Percentiles rank a stretch among this genome's conserved stretches.
Evolutionary conservation across 176 grass and related monocot species (phyloP).

Genomic region (Ensete ventricosum): DNA sequence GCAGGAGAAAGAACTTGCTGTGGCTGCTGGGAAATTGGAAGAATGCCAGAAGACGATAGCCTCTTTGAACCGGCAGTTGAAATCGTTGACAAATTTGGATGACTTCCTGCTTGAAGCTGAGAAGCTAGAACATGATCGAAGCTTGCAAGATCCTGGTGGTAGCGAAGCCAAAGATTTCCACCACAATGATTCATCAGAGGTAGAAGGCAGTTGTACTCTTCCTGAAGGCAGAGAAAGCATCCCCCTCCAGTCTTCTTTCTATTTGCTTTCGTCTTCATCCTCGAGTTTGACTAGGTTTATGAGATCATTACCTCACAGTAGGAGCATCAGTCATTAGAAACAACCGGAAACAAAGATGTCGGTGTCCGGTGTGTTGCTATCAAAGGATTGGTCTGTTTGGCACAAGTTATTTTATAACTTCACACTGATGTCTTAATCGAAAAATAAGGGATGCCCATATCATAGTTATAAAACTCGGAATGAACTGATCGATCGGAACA

Average conservation of each 20-base stretch:
- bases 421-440: too few species aligned
- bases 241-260: conserved; percentile 10
- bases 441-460: too few species aligned
- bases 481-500: too few species aligned
- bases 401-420: too few species aligned
- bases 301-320: not conserved
- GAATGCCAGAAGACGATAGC: conserved; percentile 96
- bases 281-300: conserved; percentile 26
- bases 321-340: not conserved
- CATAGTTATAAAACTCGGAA: too few species aligned
- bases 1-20: conserved; percentile 59
- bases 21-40: conserved; percentile 70
- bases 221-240: conserved; percentile 23
- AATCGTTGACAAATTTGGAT: conserved; percentile 63
- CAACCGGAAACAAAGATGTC: too few species aligned
- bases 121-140: conserved; percentile 20
- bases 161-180: not conserved
- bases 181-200: not conserved
- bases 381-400: too few species aligned
- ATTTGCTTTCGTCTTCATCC: not conserved
- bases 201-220: conserved; percentile 2
- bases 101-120: conserved; percentile 18
- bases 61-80: conserved; percentile 70
- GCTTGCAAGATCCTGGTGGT: conserved; percentile 26
- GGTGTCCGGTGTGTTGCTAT: too few species aligned